phyloP scores from a whole-genome alignment of 345 rosid genomes.

The Iberis pinnata region DNA sequence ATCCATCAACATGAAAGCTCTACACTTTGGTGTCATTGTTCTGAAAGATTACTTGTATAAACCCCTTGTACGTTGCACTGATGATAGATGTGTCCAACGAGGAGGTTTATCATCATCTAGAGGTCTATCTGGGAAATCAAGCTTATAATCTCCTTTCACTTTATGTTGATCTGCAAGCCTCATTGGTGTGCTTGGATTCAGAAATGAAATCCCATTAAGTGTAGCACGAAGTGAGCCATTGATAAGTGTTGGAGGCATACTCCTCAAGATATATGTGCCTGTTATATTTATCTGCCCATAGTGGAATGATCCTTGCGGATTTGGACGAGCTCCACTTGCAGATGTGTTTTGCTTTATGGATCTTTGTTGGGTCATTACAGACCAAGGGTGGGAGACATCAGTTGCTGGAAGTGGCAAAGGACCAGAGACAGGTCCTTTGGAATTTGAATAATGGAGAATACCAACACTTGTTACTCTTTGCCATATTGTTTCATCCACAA shows the following conservation, averaged over 20 bases:
- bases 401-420: conserved; percentile 66
- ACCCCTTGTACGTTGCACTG: conserved; percentile 81
- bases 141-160: conserved; percentile 74
- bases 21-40: conserved; percentile 84
- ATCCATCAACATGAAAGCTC: conserved; percentile 82
- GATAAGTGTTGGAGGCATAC: conserved; percentile 56
- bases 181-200: conserved; percentile 57
- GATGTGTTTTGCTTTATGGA: conserved; percentile 79
- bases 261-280: conserved; percentile 51
- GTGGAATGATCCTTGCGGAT: conserved; percentile 92
- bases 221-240: conserved; percentile 57
- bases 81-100: conserved; percentile 52
- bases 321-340: conserved; percentile 95
- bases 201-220: conserved; percentile 77
- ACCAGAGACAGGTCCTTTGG: conserved; percentile 75
- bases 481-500: conserved; percentile 84
- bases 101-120: conserved; percentile 45
- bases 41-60: conserved; percentile 72
- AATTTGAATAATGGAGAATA: conserved; percentile 81
- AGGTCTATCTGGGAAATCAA: conserved; percentile 73
- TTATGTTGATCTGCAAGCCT: conserved; percentile 63
- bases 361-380: conserved; percentile 82
- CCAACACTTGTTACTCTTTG: conserved; percentile 91
- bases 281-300: conserved; percentile 81
- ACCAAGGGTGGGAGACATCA: conserved; percentile 71